Conservation (phyloP, 805 yeast species). For the Metschnikowia drakensbergensis region DNA sequence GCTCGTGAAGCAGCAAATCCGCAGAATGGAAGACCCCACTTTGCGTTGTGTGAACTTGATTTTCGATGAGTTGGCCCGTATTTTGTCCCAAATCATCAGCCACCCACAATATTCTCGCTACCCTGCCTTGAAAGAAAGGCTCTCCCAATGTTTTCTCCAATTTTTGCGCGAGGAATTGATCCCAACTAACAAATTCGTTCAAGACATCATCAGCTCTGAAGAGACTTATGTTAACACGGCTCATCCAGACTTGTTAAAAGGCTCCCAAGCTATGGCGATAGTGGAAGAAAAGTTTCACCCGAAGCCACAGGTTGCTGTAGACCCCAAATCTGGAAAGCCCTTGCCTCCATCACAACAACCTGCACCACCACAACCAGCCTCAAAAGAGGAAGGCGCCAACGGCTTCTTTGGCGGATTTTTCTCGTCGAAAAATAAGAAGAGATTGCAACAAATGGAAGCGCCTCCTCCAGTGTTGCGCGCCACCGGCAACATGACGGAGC, state of each 20-base stretch:
- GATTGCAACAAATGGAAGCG: conserved; percentile 93
- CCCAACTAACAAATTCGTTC: conserved; percentile 84
- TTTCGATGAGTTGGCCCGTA: conserved; percentile 91
- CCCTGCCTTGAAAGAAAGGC: conserved; percentile 85
- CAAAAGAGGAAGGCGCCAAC: conserved; percentile 46
- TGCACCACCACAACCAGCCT: conserved; percentile 23
- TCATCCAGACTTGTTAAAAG: conserved; percentile 93
- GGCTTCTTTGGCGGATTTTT: conserved; percentile 97
- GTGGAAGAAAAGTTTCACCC: conserved; percentile 86
- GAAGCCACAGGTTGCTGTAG: conserved; percentile 69
- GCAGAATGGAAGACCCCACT: conserved; percentile 91
- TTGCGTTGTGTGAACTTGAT: conserved; percentile 83
- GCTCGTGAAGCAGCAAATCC: conserved; percentile 69
- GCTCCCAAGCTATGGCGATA: conserved; percentile 90
- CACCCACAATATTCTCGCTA: conserved; percentile 84
- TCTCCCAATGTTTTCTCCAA: conserved; percentile 73
- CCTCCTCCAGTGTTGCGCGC: conserved; percentile 96
- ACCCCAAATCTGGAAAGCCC: conserved; percentile 88
- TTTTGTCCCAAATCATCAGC: conserved; percentile 75
- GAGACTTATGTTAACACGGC: conserved; percentile 96
- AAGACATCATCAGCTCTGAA: conserved; percentile 79
- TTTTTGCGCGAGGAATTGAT: conserved; percentile 72
- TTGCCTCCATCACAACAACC: conserved; percentile 43
- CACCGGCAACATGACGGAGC: conserved; percentile 86
- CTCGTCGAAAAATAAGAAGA: conserved; percentile 86